Evolutionary conservation across 1,139 yeast genomes (phyloP), one percentile per base, ranked within the genome.

Genomic region (Geotrichum reessii): DNA sequence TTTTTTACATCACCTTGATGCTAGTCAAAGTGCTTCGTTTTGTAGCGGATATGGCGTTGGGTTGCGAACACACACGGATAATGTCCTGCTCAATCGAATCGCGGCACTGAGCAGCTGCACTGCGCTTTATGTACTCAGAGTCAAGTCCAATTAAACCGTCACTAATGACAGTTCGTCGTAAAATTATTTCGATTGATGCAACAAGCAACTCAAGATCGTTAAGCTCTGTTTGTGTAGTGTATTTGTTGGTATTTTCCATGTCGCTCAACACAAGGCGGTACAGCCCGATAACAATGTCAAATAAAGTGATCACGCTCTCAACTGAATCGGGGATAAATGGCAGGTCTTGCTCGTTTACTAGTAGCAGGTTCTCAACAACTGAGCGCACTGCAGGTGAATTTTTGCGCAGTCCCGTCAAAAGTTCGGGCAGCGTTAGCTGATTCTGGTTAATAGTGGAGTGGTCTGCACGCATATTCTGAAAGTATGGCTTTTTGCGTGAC

Each of bases 241-340:
- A 11, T 11, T 28, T 25, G 37, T n/a, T 31, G 11, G 27, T 44
- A 11, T 27, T 9, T 7, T 42, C 47, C 22, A 21, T 3, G 14
- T 31, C 19, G n/a, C 33, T 21, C 21, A 48, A 2, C 2, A 55
- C 33, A 1, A 14, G 14, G 21, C 57, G 57, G 21, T 55, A 55
- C 21, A 55, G 19, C 7, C 46, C 42, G 9, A 44, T 49, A 37
- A 55, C 14, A 4, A 33, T 19, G 37, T 56, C 58, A 9, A 56
- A 37, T 1, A 56, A 52, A 12, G 58, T 46, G n/a, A 56, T 51
- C 3, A 56, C 22, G 40, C 50, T 40, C 44, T 56, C 58, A 14
- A 56, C 49, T 1, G 55, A 31, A 17, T 56, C 58, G 19, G 58
- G 58, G 9, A 47, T 22, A 24, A 56, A 56, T 17, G 58, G 58